Base-by-base conservation (phyloP, 257 asterid species). In the Ophiorrhiza pumila region DNA sequence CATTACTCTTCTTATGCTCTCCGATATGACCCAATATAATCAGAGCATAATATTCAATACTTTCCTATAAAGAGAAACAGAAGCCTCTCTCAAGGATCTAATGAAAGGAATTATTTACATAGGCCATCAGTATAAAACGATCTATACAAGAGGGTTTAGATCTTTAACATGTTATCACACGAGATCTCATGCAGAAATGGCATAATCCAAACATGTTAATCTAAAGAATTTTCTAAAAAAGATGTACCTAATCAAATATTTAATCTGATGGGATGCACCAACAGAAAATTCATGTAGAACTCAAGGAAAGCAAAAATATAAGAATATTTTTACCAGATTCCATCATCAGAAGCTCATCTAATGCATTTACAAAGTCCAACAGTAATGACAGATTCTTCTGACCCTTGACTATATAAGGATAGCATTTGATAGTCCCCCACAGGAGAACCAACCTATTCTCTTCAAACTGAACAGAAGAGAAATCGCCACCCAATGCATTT, bases 341-440 rank as follows among this genome's bases (percentile, higher is more conserved):
- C 65, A 74, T 79, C 68, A 37, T 78, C 84, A 89, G 76, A 84
- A 85, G 91, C 83, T 81, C 82, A 72, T 91, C 99, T 43, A 87
- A 57, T 61, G 92, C 89, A 75, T 84, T 71, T 68, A 91, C 82
- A 81, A 92, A 83, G 81, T 84, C 88, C 90, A 90, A 72, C 75
- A 91, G 72, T 63, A 85, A 71, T 31, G 87, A 74, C 35, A 76
- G 82, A 72, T 79, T 83, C 58, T 71, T 86, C 77, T 85, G 81
- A 43, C 72, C 82, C 74, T 80, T 84, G 65, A 76, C 71, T 47
- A 87, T 37, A 73, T 83, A 83, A 71, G 96, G 81, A 83, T 86
- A 90, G 85, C 97, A 92, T 55, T 76, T 66, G 77, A 87, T 67
- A 76, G 89, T 86, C 70, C 93, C 99, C 98, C 98, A 95, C 39